Conservation (phyloP, 1,139 yeast species). For the Sugiyamaella novakii region DNA sequence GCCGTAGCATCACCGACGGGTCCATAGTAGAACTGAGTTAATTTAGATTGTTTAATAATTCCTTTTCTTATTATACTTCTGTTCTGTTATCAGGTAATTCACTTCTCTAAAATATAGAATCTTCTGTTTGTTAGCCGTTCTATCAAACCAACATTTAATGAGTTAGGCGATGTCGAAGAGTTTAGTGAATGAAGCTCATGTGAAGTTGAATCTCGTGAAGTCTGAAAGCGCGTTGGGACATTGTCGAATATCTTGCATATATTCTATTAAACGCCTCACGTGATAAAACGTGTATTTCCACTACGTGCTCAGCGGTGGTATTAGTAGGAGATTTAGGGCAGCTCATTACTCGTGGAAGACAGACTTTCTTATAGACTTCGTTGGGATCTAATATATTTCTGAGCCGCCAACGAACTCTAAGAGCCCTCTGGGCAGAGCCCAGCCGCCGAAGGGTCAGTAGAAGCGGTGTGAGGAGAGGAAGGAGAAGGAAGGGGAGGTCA, state of each 20-base stretch:
- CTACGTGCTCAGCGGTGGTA: too few relatives aligned
- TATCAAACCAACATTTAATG: neutral
- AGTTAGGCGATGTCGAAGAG: neutral
- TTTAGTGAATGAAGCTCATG: neutral
- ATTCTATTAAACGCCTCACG: too few relatives aligned
- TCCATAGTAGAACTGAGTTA: constrained; percentile 14
- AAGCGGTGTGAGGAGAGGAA: neutral
- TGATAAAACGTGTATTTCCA: too few relatives aligned
- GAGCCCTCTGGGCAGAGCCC: constrained; percentile 9
- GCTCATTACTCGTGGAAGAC: too few relatives aligned
- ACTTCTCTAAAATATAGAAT: too few relatives aligned
- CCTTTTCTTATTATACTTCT: neutral
- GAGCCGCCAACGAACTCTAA: too few relatives aligned
- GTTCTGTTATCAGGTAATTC: neutral
- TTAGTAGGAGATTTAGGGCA: too few relatives aligned
- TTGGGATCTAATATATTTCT: too few relatives aligned
- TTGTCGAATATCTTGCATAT: neutral
- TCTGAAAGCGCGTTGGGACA: constrained; percentile 6
- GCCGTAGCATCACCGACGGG: constrained; percentile 25
- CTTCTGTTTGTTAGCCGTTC: too few relatives aligned
- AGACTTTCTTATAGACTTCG: too few relatives aligned
- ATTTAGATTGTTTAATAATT: neutral
- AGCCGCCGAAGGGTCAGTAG: constrained; percentile 6
- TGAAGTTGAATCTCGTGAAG: constrained; percentile 10
- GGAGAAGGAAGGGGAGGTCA: neutral